phyloP scores from a whole-genome alignment of 352 stramenopile species.

The Globisporangium megalacanthum region DNA sequence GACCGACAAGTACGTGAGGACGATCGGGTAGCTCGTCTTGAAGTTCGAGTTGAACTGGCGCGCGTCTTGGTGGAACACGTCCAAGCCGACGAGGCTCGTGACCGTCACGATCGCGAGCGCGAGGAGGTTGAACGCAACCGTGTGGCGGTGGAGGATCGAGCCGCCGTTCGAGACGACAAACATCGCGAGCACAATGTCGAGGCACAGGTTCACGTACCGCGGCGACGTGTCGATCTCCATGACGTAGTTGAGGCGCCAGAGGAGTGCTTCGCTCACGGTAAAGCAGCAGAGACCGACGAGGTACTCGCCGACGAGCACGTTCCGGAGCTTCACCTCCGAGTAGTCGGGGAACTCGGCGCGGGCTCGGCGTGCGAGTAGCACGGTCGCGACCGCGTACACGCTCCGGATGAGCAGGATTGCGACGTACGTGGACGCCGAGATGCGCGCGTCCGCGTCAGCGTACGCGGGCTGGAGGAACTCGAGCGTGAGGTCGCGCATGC shows the following conservation, averaged over 20 bases:
- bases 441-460: conserved; percentile 8
- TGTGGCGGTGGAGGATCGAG: conserved; percentile 68
- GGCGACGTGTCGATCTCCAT: conserved; percentile 55
- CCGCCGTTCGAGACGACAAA: conserved; percentile 81
- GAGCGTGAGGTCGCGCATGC: conserved; percentile 50
- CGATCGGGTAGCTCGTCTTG: conserved; percentile 76
- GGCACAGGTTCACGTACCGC: conserved; percentile 71
- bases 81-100: conserved; percentile 35
- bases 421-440: conserved; percentile 30
- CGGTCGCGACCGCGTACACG: conserved; percentile 21
- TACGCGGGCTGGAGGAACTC: conserved; percentile 32
- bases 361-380: conserved; percentile 27
- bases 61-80: conserved; percentile 43
- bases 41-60: conserved; percentile 67
- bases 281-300: conserved; percentile 50
- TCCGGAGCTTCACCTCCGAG: conserved; percentile 53
- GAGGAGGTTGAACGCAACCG: conserved; percentile 55
- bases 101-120: conserved; percentile 44
- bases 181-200: conserved; percentile 78
- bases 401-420: conserved; percentile 35
- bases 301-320: conserved; percentile 57
- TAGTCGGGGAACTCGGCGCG: conserved; percentile 49
- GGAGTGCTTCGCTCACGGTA: conserved; percentile 32
- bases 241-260: conserved; percentile 59
- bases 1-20: conserved; percentile 74